Evolutionary conservation across 257 asterid genomes (phyloP).

Genomic region (Mitragyna speciosa): DNA sequence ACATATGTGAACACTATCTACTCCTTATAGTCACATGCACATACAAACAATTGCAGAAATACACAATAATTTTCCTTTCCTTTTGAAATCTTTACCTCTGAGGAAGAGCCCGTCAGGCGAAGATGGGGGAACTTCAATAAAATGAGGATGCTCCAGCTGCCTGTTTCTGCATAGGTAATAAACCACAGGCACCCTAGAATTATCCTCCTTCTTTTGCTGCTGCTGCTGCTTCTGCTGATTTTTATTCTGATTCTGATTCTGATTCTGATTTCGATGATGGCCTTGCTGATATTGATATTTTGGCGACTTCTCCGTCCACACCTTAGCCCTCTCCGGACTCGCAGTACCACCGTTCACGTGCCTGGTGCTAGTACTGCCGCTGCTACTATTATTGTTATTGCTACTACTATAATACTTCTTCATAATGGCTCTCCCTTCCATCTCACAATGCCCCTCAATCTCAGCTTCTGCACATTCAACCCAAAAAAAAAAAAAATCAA

Average conservation of each 20-base stretch:
- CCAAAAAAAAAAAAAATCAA: too few species aligned
- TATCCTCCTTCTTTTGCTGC: constrained; percentile 30
- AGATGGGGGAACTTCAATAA: constrained; percentile 87
- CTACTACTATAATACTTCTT: constrained; percentile 36
- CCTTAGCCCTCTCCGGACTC: constrained; percentile 91
- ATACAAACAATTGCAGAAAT: not conserved
- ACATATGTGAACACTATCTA: too few species aligned
- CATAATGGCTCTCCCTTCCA: constrained; percentile 61
- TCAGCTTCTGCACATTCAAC: not conserved
- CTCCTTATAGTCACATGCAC: not conserved
- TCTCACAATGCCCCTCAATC: constrained; percentile 10
- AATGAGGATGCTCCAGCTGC: constrained; percentile 96
- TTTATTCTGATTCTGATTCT: constrained; percentile 17
- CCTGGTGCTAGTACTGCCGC: not conserved
- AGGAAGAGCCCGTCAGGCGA: constrained; percentile 81
- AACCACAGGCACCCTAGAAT: constrained; percentile 57
- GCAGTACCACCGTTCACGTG: constrained; percentile 36
- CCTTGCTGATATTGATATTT: constrained; percentile 52
- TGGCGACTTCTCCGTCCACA: constrained; percentile 92
- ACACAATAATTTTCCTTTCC: too few species aligned
- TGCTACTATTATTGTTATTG: not conserved
- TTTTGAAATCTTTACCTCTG: constrained; percentile 50
- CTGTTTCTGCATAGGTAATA: constrained; percentile 82
- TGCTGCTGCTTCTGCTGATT: constrained; percentile 38
- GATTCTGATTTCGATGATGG: constrained; percentile 3